Conservation (phyloP, 352 stramenopile genomes). For the Peronospora belbahrii region DNA sequence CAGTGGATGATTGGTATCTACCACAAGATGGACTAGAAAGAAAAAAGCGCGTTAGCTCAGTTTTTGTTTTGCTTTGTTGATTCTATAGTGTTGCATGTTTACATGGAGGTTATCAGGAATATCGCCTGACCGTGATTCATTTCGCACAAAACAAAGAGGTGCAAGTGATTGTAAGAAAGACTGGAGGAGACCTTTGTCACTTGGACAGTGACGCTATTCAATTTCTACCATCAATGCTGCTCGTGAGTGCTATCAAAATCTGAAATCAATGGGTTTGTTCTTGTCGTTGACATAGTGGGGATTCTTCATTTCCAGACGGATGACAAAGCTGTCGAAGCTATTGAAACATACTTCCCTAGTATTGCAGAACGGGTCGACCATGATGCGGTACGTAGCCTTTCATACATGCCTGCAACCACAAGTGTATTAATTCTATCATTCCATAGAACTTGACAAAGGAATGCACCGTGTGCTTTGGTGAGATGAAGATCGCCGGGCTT, state of each 20-base stretch:
- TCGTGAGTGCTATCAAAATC: constrained; percentile 16
- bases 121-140: constrained; percentile 47
- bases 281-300: constrained; percentile 1
- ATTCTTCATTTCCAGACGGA: constrained; percentile 30
- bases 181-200: constrained; percentile 49
- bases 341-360: constrained; percentile 54
- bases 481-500: constrained; percentile 31
- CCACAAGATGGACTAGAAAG: not conserved
- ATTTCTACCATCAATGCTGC: constrained; percentile 32
- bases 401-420: not conserved
- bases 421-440: not conserved
- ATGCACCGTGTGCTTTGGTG: constrained; percentile 42
- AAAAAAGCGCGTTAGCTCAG: not conserved
- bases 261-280: not conserved
- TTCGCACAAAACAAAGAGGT: constrained; percentile 38
- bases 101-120: constrained; percentile 62
- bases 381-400: constrained; percentile 24
- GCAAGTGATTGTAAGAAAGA: constrained; percentile 43
- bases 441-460: constrained; percentile 27
- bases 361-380: constrained; percentile 41
- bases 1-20: constrained; percentile 50
- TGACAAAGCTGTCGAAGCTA: constrained; percentile 41
- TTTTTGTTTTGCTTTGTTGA: not conserved
- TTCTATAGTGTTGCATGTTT: constrained; percentile 43
- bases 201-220: constrained; percentile 38